Evolutionary conservation across 768 basidiomycete genomes (phyloP).

Genomic region (Agaricus subrufescens): DNA sequence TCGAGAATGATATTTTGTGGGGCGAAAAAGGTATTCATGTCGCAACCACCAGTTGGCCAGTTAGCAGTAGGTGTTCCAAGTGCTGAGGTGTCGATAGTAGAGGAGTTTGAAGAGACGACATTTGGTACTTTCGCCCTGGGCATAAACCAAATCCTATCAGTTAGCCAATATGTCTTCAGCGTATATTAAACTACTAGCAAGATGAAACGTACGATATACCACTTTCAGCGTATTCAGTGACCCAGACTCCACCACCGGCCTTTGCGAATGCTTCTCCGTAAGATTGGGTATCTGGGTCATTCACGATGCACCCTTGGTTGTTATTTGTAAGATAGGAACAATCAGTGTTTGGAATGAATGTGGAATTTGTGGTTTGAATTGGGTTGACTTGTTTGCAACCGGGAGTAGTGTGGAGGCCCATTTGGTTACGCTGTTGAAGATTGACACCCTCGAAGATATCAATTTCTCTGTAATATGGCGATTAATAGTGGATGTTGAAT

Average conservation of each 20-base stretch:
- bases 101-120: conserved; percentile 41
- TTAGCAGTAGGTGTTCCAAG: conserved; percentile 68
- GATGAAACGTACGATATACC: conserved; percentile 53
- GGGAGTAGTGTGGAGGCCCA: conserved; percentile 62
- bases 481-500: not conserved
- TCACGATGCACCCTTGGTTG: conserved; percentile 58
- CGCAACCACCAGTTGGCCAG: conserved; percentile 57
- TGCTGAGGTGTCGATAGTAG: conserved; percentile 47
- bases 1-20: conserved; percentile 68
- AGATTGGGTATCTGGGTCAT: conserved; percentile 46
- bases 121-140: conserved; percentile 44
- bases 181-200: not conserved
- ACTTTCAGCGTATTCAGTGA: conserved; percentile 61
- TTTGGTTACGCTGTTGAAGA: conserved; percentile 54
- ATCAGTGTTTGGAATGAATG: conserved; percentile 49
- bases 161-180: not conserved
- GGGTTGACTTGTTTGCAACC: conserved; percentile 51
- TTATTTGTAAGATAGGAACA: conserved; percentile 47
- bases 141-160: conserved; percentile 59
- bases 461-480: conserved; percentile 39
- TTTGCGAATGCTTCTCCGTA: conserved; percentile 65
- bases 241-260: conserved; percentile 69
- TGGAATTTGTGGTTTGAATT: conserved; percentile 37
- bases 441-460: conserved; percentile 86
- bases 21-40: conserved; percentile 47